Conservation (phyloP, 805 yeast genomes). For the Saturnispora sekii region DNA sequence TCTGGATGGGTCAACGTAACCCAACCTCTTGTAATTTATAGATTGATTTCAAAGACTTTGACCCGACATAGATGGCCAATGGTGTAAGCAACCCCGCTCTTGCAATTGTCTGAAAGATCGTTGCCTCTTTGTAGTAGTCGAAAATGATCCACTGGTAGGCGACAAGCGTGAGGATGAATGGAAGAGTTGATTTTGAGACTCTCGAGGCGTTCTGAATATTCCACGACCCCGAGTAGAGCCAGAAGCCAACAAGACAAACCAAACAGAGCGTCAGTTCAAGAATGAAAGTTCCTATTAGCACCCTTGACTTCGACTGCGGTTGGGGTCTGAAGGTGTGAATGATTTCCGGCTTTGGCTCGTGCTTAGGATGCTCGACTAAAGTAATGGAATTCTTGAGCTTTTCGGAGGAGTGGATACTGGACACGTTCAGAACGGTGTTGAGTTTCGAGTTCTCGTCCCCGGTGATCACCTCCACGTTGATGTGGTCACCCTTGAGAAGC, state of each 20-base stretch:
- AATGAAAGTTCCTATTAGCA: slow-evolving; percentile 44
- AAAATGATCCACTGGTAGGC: slow-evolving; percentile 45
- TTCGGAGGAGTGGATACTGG: slow-evolving; percentile 15
- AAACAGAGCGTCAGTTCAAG: slow-evolving; percentile 34
- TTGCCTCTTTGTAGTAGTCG: slow-evolving; percentile 47
- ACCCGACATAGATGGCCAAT: slow-evolving; percentile 50
- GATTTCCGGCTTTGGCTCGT: slow-evolving; percentile 51
- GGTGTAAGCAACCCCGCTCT: slow-evolving; percentile 39
- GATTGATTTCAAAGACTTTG: slow-evolving; percentile 46
- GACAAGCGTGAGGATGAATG: slow-evolving; percentile 37
- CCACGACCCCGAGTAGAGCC: slow-evolving; percentile 32
- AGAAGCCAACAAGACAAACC: slow-evolving; percentile 32
- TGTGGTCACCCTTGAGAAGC: slow-evolving; percentile 14
- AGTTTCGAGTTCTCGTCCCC: slow-evolving; percentile 20
- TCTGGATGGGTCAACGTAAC: slow-evolving; percentile 10
- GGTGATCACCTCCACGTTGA: slow-evolving; percentile 19
- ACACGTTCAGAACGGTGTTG: slow-evolving; percentile 14
- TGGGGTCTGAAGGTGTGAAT: slow-evolving; percentile 48
- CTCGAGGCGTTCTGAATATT: slow-evolving; percentile 29
- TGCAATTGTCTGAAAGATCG: slow-evolving; percentile 50
- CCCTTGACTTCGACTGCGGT: slow-evolving; percentile 41
- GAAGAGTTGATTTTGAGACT: slow-evolving; percentile 21
- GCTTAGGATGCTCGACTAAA: slow-evolving; percentile 24
- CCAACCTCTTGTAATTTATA: slow-evolving; percentile 23
- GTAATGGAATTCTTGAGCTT: slow-evolving; percentile 9